Conservation (phyloP, 345 rosid species). For the Reutealis trisperma region DNA sequence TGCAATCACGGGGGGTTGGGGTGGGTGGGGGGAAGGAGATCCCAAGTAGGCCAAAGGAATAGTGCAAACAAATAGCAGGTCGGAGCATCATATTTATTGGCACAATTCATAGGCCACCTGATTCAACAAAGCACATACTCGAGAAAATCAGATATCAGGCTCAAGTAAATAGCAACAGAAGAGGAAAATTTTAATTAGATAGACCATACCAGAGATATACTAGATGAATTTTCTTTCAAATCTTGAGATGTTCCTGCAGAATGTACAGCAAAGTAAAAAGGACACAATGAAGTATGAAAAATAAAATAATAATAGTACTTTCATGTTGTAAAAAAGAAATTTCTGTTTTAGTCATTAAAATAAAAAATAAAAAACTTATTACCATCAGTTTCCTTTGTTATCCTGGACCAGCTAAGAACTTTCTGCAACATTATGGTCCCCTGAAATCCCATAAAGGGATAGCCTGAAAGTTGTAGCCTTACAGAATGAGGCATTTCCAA, state of each 20-base stretch:
- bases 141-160: background rate
- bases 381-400: conserved; percentile 11
- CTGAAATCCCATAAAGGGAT: conserved; percentile 32
- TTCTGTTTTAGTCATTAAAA: background rate
- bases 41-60: too few species aligned
- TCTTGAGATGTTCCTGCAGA: background rate
- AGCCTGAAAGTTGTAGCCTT: conserved; percentile 25
- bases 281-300: background rate
- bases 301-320: background rate
- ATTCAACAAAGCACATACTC: background rate
- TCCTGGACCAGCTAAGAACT: conserved; percentile 2
- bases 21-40: too few species aligned
- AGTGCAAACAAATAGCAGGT: background rate
- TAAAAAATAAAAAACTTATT: background rate
- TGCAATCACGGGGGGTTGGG: background rate
- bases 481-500: conserved; percentile 28
- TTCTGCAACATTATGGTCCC: conserved; percentile 38
- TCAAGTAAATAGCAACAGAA: background rate
- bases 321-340: background rate
- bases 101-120: background rate
- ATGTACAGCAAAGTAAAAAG: background rate
- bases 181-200: background rate
- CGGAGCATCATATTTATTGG: background rate
- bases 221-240: background rate
- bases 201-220: conserved; percentile 5